Evolutionary conservation across 345 rosid species (phyloP).

Genomic region (Pistacia integerrima): DNA sequence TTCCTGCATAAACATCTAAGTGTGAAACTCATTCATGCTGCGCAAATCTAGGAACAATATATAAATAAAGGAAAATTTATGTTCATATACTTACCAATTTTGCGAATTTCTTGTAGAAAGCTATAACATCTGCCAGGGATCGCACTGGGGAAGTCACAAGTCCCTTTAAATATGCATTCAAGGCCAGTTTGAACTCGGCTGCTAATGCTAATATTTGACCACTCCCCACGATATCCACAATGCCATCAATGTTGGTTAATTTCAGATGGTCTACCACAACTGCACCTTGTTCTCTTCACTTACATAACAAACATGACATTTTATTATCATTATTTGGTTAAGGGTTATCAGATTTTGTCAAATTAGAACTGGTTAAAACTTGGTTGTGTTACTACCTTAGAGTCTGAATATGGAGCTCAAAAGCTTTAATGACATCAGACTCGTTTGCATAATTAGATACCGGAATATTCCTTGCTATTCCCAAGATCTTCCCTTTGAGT

Average conservation of each 20-base stretch:
- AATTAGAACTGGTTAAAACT: background rate
- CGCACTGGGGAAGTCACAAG: slow-evolving; percentile 33
- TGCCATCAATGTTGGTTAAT: slow-evolving; percentile 11
- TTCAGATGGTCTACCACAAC: slow-evolving; percentile 29
- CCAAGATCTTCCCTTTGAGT: slow-evolving; percentile 37
- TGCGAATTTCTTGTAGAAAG: slow-evolving; percentile 30
- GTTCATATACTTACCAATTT: slow-evolving; percentile 18
- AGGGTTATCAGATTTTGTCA: background rate
- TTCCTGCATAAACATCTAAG: slow-evolving; percentile 41
- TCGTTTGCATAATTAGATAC: slow-evolving; percentile 16
- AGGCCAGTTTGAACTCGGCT: slow-evolving; percentile 31
- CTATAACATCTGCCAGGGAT: slow-evolving; percentile 34
- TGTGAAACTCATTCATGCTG: background rate
- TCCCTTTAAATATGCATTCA: slow-evolving; percentile 30
- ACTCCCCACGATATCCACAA: background rate
- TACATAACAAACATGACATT: background rate
- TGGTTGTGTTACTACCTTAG: slow-evolving; percentile 27
- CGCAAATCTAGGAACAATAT: background rate
- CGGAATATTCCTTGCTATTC: slow-evolving; percentile 25
- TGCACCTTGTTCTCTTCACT: slow-evolving; percentile 35
- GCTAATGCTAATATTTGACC: slow-evolving; percentile 24
- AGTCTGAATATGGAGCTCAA: slow-evolving; percentile 31
- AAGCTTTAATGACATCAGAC: slow-evolving; percentile 1
- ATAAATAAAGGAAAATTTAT: background rate
- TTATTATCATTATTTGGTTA: background rate